Conservation (phyloP, 2,329 filamentous ascomycete genomes). For the Colletotrichum lindemuthianum region DNA sequence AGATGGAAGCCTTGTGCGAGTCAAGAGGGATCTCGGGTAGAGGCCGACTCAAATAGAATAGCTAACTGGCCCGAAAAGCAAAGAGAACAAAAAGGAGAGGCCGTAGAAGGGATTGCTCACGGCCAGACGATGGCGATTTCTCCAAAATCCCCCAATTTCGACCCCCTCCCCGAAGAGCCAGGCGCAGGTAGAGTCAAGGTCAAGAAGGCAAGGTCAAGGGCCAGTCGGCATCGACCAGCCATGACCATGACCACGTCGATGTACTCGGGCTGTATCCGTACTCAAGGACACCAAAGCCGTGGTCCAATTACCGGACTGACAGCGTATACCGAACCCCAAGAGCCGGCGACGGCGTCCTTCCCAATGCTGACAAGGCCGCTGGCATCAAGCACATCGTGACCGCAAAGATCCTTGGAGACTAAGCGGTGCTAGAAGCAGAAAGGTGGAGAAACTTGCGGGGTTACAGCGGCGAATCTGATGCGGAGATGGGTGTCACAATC, state of each 20-base stretch:
- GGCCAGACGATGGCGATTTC: constrained; percentile 25
- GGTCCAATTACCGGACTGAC: neutral
- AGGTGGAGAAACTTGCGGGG: constrained; percentile 36
- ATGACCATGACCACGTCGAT: neutral
- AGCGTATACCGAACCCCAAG: constrained; percentile 3
- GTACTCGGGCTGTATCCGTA: neutral
- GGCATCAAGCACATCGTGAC: constrained; percentile 34
- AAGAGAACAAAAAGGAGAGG: constrained; percentile 4
- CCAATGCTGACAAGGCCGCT: constrained; percentile 35
- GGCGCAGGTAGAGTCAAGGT: constrained; percentile 13
- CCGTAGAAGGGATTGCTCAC: constrained; percentile 1
- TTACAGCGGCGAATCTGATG: constrained; percentile 34
- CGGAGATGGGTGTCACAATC: constrained; percentile 34
- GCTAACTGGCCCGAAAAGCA: neutral
- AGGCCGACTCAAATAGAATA: constrained; percentile 12
- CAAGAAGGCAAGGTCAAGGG: neutral
- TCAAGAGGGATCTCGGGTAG: constrained; percentile 10
- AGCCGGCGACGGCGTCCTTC: constrained; percentile 33
- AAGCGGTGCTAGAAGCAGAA: constrained; percentile 34
- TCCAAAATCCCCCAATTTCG: constrained; percentile 24
- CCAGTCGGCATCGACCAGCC: neutral
- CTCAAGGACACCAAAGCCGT: neutral
- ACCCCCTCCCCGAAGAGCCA: neutral
- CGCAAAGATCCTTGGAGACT: constrained; percentile 28
- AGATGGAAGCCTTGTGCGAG: constrained; percentile 1